These are phyloP conservation scores for Gymnopus androsaceus DNA, from an alignment of 1,284 basidiomycete species.

Conservation along the genomic window DNA sequence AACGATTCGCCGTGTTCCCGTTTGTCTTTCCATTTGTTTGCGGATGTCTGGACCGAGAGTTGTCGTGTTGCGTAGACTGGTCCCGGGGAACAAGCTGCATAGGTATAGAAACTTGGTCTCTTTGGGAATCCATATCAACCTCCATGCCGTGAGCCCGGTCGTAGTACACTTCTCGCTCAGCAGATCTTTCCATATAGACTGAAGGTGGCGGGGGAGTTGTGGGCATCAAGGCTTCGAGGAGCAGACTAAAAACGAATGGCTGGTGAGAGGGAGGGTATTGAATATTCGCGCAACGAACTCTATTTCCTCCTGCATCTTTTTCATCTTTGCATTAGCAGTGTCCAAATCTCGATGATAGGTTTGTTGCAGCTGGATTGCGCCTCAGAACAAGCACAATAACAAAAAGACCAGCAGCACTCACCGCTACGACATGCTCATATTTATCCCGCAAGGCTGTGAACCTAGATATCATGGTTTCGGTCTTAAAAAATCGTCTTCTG, in stretches of 20 bases:
- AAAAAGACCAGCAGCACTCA: not conserved
- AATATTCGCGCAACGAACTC: slow-evolving; percentile 41
- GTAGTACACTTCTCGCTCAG: not conserved
- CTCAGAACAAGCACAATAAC: not conserved
- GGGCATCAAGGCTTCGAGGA: slow-evolving; percentile 13
- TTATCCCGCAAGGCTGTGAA: slow-evolving; percentile 12
- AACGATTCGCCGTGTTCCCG: not conserved
- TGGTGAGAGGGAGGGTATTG: not conserved
- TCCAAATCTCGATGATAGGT: slow-evolving; percentile 47
- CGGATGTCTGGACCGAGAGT: not conserved
- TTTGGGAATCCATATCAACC: not conserved
- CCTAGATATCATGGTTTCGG: not conserved
- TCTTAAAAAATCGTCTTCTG: not conserved
- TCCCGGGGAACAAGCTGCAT: not conserved
- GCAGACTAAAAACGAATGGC: not conserved
- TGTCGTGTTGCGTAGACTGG: not conserved
- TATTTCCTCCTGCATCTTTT: slow-evolving; percentile 58
- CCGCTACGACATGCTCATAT: slow-evolving; percentile 12
- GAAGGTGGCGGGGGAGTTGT: slow-evolving; percentile 2
- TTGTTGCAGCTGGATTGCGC: slow-evolving; percentile 41
- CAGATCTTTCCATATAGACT: not conserved
- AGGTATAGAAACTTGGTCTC: not conserved
- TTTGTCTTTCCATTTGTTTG: slow-evolving; percentile 3
- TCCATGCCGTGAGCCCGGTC: not conserved
- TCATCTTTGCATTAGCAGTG: slow-evolving; percentile 48